Percentiles rank a stretch among this genome's conserved stretches.
Evolutionary conservation across 1,139 yeast genomes (phyloP).

Genomic region (Cylindricascospora bacillispora): DNA sequence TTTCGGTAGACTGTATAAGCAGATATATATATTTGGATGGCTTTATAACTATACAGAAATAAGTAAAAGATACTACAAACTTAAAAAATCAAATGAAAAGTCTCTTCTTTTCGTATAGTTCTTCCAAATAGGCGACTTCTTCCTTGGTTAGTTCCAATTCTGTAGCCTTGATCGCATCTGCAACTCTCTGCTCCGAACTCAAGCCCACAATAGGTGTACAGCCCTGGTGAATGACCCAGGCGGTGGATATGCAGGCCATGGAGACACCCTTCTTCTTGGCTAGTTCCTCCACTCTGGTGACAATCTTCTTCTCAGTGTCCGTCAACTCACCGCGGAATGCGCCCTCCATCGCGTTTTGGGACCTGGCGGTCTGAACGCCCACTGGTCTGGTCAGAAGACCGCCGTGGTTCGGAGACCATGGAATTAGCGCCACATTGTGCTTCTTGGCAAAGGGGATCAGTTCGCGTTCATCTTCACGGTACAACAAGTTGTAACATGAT

Average conservation of each 20-base stretch:
- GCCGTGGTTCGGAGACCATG: slow-evolving; percentile 38
- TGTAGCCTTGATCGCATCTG: slow-evolving; percentile 37
- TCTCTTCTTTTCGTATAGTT: slow-evolving; percentile 31
- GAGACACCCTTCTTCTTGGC: slow-evolving; percentile 33
- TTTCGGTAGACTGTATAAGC: no score
- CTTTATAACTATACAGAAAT: no score
- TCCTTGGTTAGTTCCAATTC: slow-evolving; percentile 33
- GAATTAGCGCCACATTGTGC: slow-evolving; percentile 32
- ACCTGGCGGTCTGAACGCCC: slow-evolving; percentile 7
- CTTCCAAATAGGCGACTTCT: slow-evolving; percentile 36
- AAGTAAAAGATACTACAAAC: no score
- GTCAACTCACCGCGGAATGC: slow-evolving; percentile 7
- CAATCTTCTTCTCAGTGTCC: slow-evolving; percentile 28
- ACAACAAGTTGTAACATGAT: slow-evolving; percentile 35
- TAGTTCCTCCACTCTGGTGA: slow-evolving; percentile 38
- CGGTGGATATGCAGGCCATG: slow-evolving; percentile 43
- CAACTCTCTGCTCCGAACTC: slow-evolving; percentile 35
- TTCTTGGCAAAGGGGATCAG: slow-evolving; percentile 31
- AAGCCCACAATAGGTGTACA: slow-evolving; percentile 42
- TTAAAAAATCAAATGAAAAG: background rate
- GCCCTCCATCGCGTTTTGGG: slow-evolving; percentile 8
- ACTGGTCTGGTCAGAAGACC: slow-evolving; percentile 35
- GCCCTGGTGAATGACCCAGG: slow-evolving; percentile 43
- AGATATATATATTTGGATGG: no score
- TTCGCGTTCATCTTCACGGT: slow-evolving; percentile 39